Percentiles rank a stretch among this genome's conserved stretches.
These are phyloP conservation scores for Cantharellus cinnabarinus DNA, from an alignment of 768 basidiomycete species.

Conservation along the genomic window DNA sequence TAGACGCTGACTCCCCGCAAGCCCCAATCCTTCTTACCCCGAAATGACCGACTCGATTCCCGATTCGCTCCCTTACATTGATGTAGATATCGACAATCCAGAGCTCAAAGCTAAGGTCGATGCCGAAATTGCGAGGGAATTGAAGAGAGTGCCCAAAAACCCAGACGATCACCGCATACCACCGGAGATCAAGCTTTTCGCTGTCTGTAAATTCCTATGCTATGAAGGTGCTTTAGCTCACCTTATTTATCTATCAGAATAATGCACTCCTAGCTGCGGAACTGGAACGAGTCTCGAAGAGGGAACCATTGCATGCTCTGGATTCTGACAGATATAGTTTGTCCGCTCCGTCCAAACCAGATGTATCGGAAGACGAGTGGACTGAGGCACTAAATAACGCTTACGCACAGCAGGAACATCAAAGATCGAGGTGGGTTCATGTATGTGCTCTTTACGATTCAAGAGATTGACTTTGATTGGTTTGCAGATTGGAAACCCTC, in stretches of 20 bases:
- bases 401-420: slow-evolving; percentile 68
- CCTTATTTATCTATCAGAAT: slow-evolving; percentile 23
- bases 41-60: slow-evolving; percentile 13
- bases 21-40: background rate
- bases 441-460: background rate
- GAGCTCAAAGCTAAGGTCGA: slow-evolving; percentile 55
- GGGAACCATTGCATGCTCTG: slow-evolving; percentile 40
- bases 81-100: slow-evolving; percentile 75
- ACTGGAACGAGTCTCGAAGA: slow-evolving; percentile 49
- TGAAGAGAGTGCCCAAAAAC: slow-evolving; percentile 13
- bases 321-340: slow-evolving; percentile 58
- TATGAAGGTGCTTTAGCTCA: background rate
- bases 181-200: slow-evolving; percentile 6
- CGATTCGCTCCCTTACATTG: slow-evolving; percentile 86
- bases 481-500: slow-evolving; percentile 55
- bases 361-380: slow-evolving; percentile 58
- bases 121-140: slow-evolving; percentile 51
- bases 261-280: slow-evolving; percentile 52
- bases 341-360: slow-evolving; percentile 36
- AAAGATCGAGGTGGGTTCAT: slow-evolving; percentile 42
- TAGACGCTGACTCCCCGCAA: no score
- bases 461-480: background rate
- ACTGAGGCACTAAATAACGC: slow-evolving; percentile 52
- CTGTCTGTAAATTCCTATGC: slow-evolving; percentile 4
- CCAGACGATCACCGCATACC: slow-evolving; percentile 5